A percentile compares a stretch with the other conserved stretches of the same genome.
Conservation (phyloP, 1,284 basidiomycete genomes). For the Tilletia setariae region DNA sequence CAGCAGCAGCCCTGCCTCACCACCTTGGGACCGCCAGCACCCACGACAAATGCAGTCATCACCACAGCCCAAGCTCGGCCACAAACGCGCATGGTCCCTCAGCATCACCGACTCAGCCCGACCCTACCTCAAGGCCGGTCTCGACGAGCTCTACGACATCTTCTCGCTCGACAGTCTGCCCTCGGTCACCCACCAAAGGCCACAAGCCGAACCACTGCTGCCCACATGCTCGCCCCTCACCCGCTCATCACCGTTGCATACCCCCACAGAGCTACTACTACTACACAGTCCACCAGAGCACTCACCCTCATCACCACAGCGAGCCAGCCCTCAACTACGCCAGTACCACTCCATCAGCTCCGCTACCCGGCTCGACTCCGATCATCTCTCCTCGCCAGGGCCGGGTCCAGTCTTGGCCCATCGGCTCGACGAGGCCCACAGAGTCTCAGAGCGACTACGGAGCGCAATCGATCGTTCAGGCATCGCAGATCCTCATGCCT, state of each 20-base stretch:
- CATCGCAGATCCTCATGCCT: not conserved
- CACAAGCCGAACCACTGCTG: not conserved
- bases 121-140: slow-evolving; percentile 6
- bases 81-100: slow-evolving; percentile 3
- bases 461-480: not conserved
- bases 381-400: not conserved
- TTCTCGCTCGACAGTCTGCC: slow-evolving; percentile 6
- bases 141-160: slow-evolving; percentile 17
- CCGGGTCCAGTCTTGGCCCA: not conserved
- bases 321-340: not conserved
- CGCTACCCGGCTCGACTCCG: not conserved
- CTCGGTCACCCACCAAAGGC: not conserved
- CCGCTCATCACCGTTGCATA: too few species aligned
- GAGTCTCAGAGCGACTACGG: not conserved
- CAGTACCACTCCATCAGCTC: slow-evolving; percentile 15
- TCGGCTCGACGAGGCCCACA: not conserved
- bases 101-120: slow-evolving; percentile 8
- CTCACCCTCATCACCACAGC: not conserved
- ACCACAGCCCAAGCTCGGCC: not conserved
- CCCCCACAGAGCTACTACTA: not conserved
- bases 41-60: too few species aligned
- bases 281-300: not conserved
- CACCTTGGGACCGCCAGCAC: too few species aligned
- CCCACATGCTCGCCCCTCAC: not conserved
- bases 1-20: not conserved